Evolutionary conservation across 192 early-diverging fungal species (phyloP), one percentile per base, ranked within the genome.

Genomic region (Mortierella alpina): DNA sequence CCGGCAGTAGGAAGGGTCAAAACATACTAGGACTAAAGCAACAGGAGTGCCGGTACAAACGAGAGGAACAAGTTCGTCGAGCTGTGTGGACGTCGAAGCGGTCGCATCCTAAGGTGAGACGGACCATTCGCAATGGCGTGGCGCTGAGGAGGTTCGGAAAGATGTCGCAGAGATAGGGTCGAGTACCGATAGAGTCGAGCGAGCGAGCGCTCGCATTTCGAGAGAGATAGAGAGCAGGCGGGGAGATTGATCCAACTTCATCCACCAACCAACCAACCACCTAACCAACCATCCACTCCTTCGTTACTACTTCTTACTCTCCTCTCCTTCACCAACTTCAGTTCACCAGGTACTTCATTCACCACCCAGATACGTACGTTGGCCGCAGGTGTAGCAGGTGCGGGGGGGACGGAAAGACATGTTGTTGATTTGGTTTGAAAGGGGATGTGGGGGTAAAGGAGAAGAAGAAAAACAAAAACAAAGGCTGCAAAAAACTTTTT

Each of bases 341-440:
- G 46, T 66, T 55, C 59, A 56, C 49, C 54, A 59, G 20, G n/a
- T 41, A 63, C 54, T 58, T n/a, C 62, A 47, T 48, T 39, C 15
- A 54, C 39, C 47, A 55, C 40, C 4, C 23, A 63, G 50, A 79
- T 70, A 79, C 75, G 68, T 79, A 79, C 75, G 75, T 70, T 79
- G 68, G 69, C 75, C 75, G 53, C 75, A 79, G 69, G 68, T 79
- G 75, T 65, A 79, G 75, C 75, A 79, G 67, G 68, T 79, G 69
- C 75, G 75, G 50, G 75, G 75, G 56, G 64, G 57, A 75, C 75
- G 75, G 75, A 65, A 79, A 64, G 75, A 71, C 75, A 79, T 77
- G 46, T 44, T 71, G 60, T 51, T 18, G 17, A 20, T 39, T n/a
- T 59, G 17, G 40, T 17, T 17, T 23, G 8, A 67, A 71, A 51